Evolutionary conservation across 2,329 filamentous ascomycete genomes (phyloP).

Genomic region (Blumeriella jaapii): DNA sequence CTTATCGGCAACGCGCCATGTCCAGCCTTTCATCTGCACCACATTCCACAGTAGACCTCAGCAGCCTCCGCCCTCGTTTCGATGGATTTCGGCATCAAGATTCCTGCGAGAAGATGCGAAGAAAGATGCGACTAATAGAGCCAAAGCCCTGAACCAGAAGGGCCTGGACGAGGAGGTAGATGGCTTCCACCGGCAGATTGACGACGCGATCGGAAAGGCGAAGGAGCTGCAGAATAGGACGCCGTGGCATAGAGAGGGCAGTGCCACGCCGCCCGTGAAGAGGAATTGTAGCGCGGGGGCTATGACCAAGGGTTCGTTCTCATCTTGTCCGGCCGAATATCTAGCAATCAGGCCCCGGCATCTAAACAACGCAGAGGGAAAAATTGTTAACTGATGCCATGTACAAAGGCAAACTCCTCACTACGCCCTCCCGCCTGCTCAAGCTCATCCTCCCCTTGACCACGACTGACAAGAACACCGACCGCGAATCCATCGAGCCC

Average conservation of each 20-base stretch:
- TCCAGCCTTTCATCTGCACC: constrained; percentile 5
- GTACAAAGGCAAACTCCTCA: constrained; percentile 57
- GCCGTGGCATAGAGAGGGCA: constrained; percentile 55
- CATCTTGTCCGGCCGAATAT: too few species aligned
- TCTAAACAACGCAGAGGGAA: neutral
- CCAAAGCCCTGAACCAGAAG: constrained; percentile 19
- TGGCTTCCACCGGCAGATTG: constrained; percentile 28
- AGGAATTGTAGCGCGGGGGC: constrained; percentile 34
- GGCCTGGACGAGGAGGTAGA: constrained; percentile 26
- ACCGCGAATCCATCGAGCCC: constrained; percentile 66
- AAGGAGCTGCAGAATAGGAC: constrained; percentile 47
- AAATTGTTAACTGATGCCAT: neutral
- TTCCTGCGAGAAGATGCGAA: neutral
- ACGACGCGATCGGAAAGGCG: constrained; percentile 29
- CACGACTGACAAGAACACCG: constrained; percentile 44
- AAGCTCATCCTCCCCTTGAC: constrained; percentile 71
- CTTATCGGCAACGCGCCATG: constrained; percentile 1
- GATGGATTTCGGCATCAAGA: too few species aligned
- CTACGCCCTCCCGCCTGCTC: constrained; percentile 67
- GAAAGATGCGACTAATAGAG: constrained; percentile 7
- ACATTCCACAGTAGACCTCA: constrained; percentile 14
- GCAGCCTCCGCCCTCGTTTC: too few species aligned
- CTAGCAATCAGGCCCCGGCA: too few species aligned
- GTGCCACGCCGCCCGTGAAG: constrained; percentile 43
- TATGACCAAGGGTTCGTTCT: constrained; percentile 55